Evolutionary conservation across 2,329 filamentous ascomycete species (phyloP).

Genomic region (Penicillium crustosum): DNA sequence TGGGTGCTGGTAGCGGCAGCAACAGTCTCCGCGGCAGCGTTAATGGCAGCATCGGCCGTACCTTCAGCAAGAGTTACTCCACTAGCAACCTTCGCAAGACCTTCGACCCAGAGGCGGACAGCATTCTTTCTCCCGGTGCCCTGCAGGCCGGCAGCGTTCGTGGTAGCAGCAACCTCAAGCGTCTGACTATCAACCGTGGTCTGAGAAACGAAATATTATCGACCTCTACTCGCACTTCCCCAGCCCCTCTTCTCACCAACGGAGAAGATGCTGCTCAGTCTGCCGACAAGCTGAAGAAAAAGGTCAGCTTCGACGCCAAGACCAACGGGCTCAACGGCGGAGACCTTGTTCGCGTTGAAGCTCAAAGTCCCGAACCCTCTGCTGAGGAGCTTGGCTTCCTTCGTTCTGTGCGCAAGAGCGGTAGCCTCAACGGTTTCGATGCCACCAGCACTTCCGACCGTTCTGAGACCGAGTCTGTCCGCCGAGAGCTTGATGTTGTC

Average conservation of each 20-base stretch:
- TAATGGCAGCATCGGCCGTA: conserved; percentile 62
- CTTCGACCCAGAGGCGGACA: conserved; percentile 74
- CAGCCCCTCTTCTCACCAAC: conserved; percentile 31
- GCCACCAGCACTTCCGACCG: conserved; percentile 20
- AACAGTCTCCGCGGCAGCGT: conserved; percentile 39
- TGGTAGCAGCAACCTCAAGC: conserved; percentile 74
- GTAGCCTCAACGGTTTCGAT: conserved; percentile 48
- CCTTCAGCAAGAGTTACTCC: conserved; percentile 83
- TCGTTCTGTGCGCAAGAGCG: conserved; percentile 53
- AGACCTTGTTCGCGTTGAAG: conserved; percentile 56
- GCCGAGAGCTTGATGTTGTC: conserved; percentile 74
- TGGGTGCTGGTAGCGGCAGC: conserved; percentile 33
- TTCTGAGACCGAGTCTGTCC: conserved; percentile 69
- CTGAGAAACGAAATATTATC: conserved; percentile 67
- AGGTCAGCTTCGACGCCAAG: conserved; percentile 85
- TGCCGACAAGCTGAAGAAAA: conserved; percentile 60
- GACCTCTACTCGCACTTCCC: conserved; percentile 34
- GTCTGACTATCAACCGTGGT: conserved; percentile 86
- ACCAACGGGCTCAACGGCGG: conserved; percentile 47
- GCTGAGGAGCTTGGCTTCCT: conserved; percentile 61
- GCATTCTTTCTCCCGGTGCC: conserved; percentile 79
- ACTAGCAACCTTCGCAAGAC: conserved; percentile 80
- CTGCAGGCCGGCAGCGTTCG: conserved; percentile 70
- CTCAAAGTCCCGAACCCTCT: conserved; percentile 53
- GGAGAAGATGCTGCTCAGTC: conserved; percentile 42